A percentile compares a stretch with the other conserved stretches of the same genome.
Evolutionary conservation across 805 yeast genomes (phyloP).

Genomic region (Isabelozyma pseudorhagii): DNA sequence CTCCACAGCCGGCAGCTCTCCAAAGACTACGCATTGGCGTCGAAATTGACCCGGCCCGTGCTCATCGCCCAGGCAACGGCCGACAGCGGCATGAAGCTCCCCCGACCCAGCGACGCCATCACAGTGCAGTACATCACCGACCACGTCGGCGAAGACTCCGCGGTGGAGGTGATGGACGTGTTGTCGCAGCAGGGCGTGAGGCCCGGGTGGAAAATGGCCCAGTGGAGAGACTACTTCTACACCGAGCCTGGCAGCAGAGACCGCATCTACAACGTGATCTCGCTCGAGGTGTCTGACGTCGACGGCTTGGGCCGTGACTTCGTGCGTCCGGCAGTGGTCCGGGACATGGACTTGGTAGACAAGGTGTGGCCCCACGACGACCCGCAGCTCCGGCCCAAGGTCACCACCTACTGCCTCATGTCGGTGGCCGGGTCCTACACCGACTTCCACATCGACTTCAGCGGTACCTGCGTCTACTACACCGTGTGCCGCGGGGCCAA

Average conservation of each 20-base stretch:
- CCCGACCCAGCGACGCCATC: conserved; percentile 36
- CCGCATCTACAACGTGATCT: conserved; percentile 73
- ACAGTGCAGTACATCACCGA: conserved; percentile 56
- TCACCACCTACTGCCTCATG: conserved; percentile 80
- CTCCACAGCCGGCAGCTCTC: conserved; percentile 33
- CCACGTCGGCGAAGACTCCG: conserved; percentile 57
- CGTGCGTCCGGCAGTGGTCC: conserved; percentile 64
- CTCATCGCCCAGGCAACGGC: conserved; percentile 32
- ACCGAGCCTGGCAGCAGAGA: conserved; percentile 47
- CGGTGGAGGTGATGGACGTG: conserved; percentile 86
- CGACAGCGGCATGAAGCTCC: conserved; percentile 51
- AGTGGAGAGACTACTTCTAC: conserved; percentile 73
- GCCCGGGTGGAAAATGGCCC: conserved; percentile 65
- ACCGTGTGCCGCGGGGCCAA: conserved; percentile 76
- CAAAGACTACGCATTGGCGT: conserved; percentile 27
- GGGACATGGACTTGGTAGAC: conserved; percentile 64
- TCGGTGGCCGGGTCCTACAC: conserved; percentile 78
- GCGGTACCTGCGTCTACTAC: conserved; percentile 89
- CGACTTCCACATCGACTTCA: conserved; percentile 89
- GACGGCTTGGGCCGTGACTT: conserved; percentile 48
- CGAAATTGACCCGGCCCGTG: conserved; percentile 43
- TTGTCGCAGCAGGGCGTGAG: conserved; percentile 65
- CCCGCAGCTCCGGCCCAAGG: conserved; percentile 48
- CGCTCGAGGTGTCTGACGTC: conserved; percentile 66
- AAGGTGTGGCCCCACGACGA: conserved; percentile 49